Evolutionary conservation across 2,329 filamentous ascomycete species (phyloP).

Genomic region (Penicillium sp.): DNA sequence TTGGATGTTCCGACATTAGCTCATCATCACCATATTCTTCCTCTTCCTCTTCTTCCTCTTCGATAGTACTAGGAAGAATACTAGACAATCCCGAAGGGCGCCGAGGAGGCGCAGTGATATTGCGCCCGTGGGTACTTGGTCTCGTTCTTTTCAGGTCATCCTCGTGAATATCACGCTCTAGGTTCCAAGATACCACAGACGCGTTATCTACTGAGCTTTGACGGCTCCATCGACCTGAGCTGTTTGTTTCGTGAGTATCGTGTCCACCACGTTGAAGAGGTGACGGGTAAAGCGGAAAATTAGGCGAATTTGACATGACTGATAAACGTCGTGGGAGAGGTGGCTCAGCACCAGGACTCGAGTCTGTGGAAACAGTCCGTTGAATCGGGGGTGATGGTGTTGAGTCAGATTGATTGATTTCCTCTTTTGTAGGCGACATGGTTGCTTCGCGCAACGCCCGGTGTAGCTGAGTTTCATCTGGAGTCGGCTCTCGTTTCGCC

Average conservation of each 20-base stretch:
- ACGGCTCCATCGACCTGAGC: conserved; percentile 11
- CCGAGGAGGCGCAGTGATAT: conserved; percentile 39
- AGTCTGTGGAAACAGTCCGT: conserved; percentile 33
- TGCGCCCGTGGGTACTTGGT: conserved; percentile 29
- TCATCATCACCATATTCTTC: background rate
- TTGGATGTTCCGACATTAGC: background rate
- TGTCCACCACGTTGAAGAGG: conserved; percentile 23
- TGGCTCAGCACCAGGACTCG: conserved; percentile 29
- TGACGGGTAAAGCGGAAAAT: conserved; percentile 31
- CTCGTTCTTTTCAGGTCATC: conserved; percentile 38
- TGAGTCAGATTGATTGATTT: conserved; percentile 24
- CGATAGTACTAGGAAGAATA: conserved; percentile 25
- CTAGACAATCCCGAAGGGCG: conserved; percentile 34
- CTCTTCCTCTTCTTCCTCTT: conserved; percentile 13
- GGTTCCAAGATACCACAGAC: conserved; percentile 34
- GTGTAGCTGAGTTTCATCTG: conserved; percentile 35
- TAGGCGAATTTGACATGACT: conserved; percentile 17
- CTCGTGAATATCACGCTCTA: conserved; percentile 39
- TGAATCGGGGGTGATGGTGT: conserved; percentile 38
- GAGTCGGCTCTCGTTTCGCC: conserved; percentile 34
- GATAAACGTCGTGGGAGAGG: conserved; percentile 20
- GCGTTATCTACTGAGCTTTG: conserved; percentile 33
- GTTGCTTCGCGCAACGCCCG: conserved; percentile 30
- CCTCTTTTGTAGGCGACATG: conserved; percentile 15
- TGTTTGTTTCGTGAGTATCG: conserved; percentile 15